Base-by-base conservation (phyloP, 345 rosid genomes). In the Citrus trifoliata region DNA sequence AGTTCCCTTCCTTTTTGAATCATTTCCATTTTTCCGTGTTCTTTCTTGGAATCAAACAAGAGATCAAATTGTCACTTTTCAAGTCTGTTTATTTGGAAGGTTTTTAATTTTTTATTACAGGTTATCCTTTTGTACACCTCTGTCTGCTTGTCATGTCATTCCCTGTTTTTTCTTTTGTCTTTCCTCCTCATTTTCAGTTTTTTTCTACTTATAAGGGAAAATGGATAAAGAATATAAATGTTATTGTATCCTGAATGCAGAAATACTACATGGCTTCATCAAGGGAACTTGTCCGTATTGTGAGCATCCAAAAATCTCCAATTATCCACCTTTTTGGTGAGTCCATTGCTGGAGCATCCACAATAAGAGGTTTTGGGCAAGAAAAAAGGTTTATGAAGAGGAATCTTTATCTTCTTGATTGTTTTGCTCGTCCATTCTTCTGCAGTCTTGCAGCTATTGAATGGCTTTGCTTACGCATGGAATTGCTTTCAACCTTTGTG, bases 251-350 rank as follows among this genome's bases (percentile, higher is more conserved):
- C 56, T 32, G 70, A 65, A 73, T 85, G 90, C 97, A 97, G 97
- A 97, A 97, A 87, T 97, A 97, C 91, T 97, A 97, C 89, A 97
- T 97, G 98, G 95, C 99, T 74, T 97, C 99, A 46, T 97, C 99
- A 1, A 89, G 99, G 85, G 99, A 97, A 87, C 85, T 97, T 67
- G 99, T 97, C 40, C 98, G 99, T 67, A 97, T 97, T 75, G 98
- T 97, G 76, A 97, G 99, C 90, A 97, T 93, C 78, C 99, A 97
- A 85, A 97, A 97, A 84, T 97, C 99, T 85, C 98, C 99, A 64
- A 82, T 97, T 78, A 91, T 97, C 82, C 89, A 97, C 89, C 93
- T 97, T 65, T 97, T 97, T 80, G 98, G 99, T 3, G 99, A 97
- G 87, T 94, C 99, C 76, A 97, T 97, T 80, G 94, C 99, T 78